These are phyloP conservation scores for Fomitopsis pulvina DNA, from an alignment of 768 basidiomycete species.

Conservation along the genomic window DNA sequence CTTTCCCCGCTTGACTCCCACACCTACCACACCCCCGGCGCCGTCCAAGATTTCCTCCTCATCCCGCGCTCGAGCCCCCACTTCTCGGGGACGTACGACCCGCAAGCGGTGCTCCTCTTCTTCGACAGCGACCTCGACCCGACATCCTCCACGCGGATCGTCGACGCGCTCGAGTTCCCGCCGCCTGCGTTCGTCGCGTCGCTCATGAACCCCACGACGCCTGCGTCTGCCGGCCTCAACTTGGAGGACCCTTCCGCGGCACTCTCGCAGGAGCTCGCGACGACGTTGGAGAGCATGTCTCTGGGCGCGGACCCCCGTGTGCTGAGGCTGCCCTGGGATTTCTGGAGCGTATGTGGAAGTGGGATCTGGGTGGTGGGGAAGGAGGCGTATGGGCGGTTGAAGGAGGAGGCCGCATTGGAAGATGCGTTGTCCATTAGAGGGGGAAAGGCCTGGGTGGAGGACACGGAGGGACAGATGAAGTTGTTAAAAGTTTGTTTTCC, in stretches of 20 bases:
- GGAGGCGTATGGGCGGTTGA: slow-evolving; percentile 39
- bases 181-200: slow-evolving; percentile 36
- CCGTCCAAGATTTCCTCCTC: slow-evolving; percentile 74
- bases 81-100: slow-evolving; percentile 60
- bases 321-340: slow-evolving; percentile 29
- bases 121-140: slow-evolving; percentile 35
- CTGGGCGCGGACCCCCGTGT: slow-evolving; percentile 31
- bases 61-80: slow-evolving; percentile 68
- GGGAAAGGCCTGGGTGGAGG: slow-evolving; percentile 54
- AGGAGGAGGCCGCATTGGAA: slow-evolving; percentile 14
- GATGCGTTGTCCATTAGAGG: slow-evolving; percentile 32
- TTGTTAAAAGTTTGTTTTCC: slow-evolving; percentile 44
- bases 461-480: slow-evolving; percentile 40
- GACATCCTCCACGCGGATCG: slow-evolving; percentile 34
- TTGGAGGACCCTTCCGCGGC: slow-evolving; percentile 7
- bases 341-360: slow-evolving; percentile 38
- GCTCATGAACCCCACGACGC: background rate
- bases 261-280: slow-evolving; percentile 33
- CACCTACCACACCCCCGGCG: slow-evolving; percentile 51
- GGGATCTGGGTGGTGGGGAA: slow-evolving; percentile 41
- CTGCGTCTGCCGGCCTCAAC: background rate
- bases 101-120: slow-evolving; percentile 58
- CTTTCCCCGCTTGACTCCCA: slow-evolving; percentile 41
- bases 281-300: slow-evolving; percentile 34
- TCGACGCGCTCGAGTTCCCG: slow-evolving; percentile 68